Percentiles rank a stretch among this genome's conserved stretches.
Evolutionary conservation across 2,329 filamentous ascomycete genomes (phyloP).

Genomic region (Magnaporthiopsis incrustans): DNA sequence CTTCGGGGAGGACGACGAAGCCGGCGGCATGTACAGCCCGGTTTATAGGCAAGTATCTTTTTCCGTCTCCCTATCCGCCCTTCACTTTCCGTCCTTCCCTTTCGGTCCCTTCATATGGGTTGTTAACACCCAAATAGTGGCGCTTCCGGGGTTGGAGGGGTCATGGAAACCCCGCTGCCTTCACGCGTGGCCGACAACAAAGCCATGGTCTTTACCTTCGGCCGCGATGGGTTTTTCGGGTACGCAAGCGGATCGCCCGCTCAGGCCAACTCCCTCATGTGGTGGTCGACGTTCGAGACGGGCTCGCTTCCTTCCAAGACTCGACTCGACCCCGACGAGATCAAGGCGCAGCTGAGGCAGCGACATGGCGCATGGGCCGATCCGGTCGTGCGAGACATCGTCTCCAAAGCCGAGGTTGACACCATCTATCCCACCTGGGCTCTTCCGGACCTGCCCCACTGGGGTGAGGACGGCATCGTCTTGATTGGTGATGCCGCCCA

Average conservation of each 20-base stretch:
- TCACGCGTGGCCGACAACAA: neutral
- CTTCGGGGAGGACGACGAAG: neutral
- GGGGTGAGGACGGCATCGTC: neutral
- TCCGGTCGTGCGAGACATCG: neutral
- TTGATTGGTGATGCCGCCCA: conserved; percentile 1
- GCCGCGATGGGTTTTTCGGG: neutral
- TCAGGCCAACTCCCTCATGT: neutral
- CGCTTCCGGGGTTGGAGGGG: neutral
- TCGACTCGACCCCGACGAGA: neutral
- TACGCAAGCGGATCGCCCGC: neutral
- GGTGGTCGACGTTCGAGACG: conserved; percentile 2
- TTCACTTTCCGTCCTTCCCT: too few relatives aligned
- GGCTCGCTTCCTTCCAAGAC: neutral
- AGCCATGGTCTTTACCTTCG: conserved; percentile 2
- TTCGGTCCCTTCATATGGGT: neutral
- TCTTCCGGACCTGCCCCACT: neutral
- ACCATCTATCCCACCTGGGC: conserved; percentile 1
- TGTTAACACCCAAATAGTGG: neutral
- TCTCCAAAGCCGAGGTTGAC: neutral
- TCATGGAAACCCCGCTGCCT: neutral
- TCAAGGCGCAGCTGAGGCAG: neutral
- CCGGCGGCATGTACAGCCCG: neutral
- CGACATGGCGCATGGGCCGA: neutral
- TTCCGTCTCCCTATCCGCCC: too few relatives aligned
- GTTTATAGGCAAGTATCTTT: neutral